Base-by-base conservation (phyloP, 2,329 filamentous ascomycete genomes). In the Microdochium paspali region DNA sequence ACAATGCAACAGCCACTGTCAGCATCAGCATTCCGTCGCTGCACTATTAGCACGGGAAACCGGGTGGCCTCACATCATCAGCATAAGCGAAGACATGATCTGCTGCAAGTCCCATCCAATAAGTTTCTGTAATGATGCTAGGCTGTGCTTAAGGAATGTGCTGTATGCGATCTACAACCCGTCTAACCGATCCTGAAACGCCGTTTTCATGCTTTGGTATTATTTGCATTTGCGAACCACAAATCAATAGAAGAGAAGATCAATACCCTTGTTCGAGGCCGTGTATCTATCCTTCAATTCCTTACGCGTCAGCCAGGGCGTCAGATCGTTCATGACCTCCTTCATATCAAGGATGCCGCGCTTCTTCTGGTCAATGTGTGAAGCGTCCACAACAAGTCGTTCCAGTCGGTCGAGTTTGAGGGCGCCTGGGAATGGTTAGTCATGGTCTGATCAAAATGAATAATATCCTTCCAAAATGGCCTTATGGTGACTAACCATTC, bases 331-430 rank as follows among this genome's bases (percentile, higher is more conserved):
- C 70, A 90, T 84, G 0, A 88, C 88, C 51, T 98, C 93, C 65
- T 87, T 89, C 88, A 97, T 96, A 61, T 97, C 93, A 64, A 95
- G 80, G 53, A 98, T 80, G 0, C 90, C 89, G 44, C 90, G 77
- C 73, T 95, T 95, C 76, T 98, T 98, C 66, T 87, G 81, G 66
- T 98, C 91, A 54, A 96, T 87, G 61, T 95, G 85, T 7, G 90
- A 95, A 13, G 87, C 89, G 66, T 98, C 93, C 26, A 97, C 77
- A 9, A 97, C 80, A 28, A 98, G 78, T 43, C 87, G 79, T 67
- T 89, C 80, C 47, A 97, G 65, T 50, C 84, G 77, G 28, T 80
- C 75, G 26, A 87, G 66, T 24, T 82, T 86, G 42, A 97, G 67
- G 2, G 85, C 82, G 30, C 84, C 85, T 79, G 51, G 24, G 43